Evolutionary conservation across 2,329 filamentous ascomycete genomes (phyloP).

Genomic region (Cyclaneusma minus): DNA sequence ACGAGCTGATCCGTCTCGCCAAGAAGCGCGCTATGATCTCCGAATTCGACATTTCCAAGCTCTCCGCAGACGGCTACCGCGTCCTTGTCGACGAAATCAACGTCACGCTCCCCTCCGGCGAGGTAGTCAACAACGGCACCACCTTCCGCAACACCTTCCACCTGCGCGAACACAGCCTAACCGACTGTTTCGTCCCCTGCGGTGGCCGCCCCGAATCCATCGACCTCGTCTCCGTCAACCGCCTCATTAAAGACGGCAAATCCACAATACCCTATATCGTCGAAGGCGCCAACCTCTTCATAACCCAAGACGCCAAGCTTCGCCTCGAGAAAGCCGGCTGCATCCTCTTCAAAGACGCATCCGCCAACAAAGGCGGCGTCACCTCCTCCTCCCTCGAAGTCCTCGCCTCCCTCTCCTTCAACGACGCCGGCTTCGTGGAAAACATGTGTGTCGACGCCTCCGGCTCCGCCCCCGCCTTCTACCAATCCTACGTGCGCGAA

Average conservation of each 20-base stretch:
- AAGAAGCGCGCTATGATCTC: conserved; percentile 80
- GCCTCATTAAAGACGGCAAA: conserved; percentile 84
- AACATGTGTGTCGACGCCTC: conserved; percentile 82
- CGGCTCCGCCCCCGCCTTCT: conserved; percentile 75
- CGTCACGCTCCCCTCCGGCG: conserved; percentile 72
- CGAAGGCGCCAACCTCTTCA: conserved; percentile 95
- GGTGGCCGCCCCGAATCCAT: conserved; percentile 95
- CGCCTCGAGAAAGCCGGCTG: conserved; percentile 90
- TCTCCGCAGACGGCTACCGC: conserved; percentile 79
- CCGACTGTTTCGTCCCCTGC: conserved; percentile 88
- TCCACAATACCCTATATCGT: conserved; percentile 83
- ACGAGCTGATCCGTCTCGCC: conserved; percentile 72
- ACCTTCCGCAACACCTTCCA: conserved; percentile 97
- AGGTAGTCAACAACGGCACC: conserved; percentile 79
- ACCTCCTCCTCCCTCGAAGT: conserved; percentile 96
- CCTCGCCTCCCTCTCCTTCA: conserved; percentile 83
- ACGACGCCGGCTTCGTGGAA: conserved; percentile 72
- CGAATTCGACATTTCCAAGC: conserved; percentile 70
- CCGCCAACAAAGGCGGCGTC: conserved; percentile 95
- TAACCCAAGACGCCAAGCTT: conserved; percentile 95
- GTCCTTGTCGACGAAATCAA: conserved; percentile 86
- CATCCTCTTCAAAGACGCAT: conserved; percentile 93
- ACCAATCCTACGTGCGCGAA: conserved; percentile 79
- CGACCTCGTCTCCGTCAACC: conserved; percentile 73
- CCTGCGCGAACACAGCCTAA: conserved; percentile 59